Conservation (phyloP, 176 grass and related monocot species). For the Coix lacrymajobi region DNA sequence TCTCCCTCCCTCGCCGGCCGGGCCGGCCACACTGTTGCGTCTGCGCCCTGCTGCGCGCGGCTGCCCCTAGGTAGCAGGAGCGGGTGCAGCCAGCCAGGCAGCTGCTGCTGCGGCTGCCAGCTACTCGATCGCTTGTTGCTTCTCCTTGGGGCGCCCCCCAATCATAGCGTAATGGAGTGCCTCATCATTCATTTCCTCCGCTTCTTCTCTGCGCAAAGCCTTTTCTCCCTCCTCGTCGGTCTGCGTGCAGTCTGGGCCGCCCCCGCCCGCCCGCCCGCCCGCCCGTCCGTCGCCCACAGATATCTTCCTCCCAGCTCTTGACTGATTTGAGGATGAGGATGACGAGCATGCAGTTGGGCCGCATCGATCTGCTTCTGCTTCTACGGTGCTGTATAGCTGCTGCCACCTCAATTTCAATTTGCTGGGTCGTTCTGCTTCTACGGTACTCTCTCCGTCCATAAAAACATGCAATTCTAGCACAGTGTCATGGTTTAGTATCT, state of each 20-base stretch:
- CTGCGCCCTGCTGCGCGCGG: not conserved
- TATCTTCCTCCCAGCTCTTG: not conserved
- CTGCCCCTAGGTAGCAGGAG: not conserved
- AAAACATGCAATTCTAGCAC: too few relatives aligned
- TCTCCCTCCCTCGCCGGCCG: not conserved
- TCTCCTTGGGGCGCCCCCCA: conserved; percentile 42
- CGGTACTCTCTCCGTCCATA: too few relatives aligned
- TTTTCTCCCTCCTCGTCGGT: conserved; percentile 5
- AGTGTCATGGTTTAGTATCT: too few relatives aligned
- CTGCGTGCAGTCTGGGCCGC: not conserved
- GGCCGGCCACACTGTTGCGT: conserved; percentile 2
- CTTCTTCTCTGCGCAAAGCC: not conserved
- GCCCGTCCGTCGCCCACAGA: not conserved
- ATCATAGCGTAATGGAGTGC: conserved; percentile 72
- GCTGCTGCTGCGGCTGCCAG: not conserved
- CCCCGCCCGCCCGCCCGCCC: not conserved
- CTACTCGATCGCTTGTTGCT: conserved; percentile 42
- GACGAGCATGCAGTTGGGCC: not conserved
- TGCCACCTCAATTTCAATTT: not conserved
- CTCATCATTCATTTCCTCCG: conserved; percentile 42
- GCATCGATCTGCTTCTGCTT: not conserved
- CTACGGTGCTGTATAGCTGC: too few relatives aligned
- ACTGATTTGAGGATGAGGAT: not conserved
- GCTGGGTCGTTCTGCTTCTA: not conserved
- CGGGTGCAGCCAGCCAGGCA: not conserved